phyloP scores from a whole-genome alignment of 306 rosid species.

The Albizia julibrissin region DNA sequence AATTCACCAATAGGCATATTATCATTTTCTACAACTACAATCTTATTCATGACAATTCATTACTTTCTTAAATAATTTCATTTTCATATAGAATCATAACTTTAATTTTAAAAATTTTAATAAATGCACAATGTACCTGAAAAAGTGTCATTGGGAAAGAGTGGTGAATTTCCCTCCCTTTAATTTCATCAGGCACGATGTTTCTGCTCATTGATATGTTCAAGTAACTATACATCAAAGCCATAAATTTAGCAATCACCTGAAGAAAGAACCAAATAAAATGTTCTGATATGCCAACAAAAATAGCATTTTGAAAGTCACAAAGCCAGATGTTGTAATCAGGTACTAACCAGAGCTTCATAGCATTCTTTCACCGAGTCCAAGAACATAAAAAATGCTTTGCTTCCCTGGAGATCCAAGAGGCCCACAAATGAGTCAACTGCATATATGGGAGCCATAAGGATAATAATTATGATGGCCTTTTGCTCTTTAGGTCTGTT shows the following conservation, averaged over 20 bases:
- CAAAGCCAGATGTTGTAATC: neutral
- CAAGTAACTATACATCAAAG: conserved; percentile 89
- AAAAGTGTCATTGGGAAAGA: conserved; percentile 93
- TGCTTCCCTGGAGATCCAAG: conserved; percentile 78
- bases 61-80: too few species aligned
- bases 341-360: conserved; percentile 72
- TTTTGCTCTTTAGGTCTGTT: conserved; percentile 91
- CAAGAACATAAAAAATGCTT: conserved; percentile 69
- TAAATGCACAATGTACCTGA: conserved; percentile 62
- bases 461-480: conserved; percentile 79
- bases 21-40: too few species aligned
- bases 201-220: conserved; percentile 81
- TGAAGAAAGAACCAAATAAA: conserved; percentile 16
- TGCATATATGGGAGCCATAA: conserved; percentile 95
- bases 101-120: too few species aligned
- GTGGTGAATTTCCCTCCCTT: conserved; percentile 97
- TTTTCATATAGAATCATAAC: too few species aligned
- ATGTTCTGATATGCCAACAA: neutral
- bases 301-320: neutral
- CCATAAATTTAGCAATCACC: conserved; percentile 93
- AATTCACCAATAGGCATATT: too few species aligned
- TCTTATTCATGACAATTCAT: too few species aligned
- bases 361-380: conserved; percentile 90
- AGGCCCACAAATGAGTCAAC: conserved; percentile 79
- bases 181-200: conserved; percentile 85